phyloP scores from a whole-genome alignment of 352 stramenopile species.

The Saprolegnia parasitica region DNA sequence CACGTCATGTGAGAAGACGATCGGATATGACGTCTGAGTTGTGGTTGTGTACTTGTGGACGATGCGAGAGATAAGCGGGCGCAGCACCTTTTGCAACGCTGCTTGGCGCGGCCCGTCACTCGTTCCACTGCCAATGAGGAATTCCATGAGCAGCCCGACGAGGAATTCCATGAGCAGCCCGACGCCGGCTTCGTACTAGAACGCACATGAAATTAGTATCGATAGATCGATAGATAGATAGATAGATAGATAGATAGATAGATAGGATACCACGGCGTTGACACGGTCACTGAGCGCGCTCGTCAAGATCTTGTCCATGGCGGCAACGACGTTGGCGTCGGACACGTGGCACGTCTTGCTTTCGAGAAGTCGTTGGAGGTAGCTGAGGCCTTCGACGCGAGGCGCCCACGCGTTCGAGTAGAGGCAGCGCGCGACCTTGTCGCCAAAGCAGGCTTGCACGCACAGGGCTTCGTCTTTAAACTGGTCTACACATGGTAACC shows the following conservation, averaged over 20 bases:
- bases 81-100: slow-evolving; percentile 48
- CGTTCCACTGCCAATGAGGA: slow-evolving; percentile 22
- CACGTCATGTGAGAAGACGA: too few species aligned
- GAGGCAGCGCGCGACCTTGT: slow-evolving; percentile 65
- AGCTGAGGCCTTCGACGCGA: slow-evolving; percentile 71
- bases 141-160: slow-evolving; percentile 62
- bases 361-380: slow-evolving; percentile 63
- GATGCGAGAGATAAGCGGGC: slow-evolving; percentile 62
- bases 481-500: slow-evolving; percentile 35
- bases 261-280: slow-evolving; percentile 53
- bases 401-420: slow-evolving; percentile 80
- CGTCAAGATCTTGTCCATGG: slow-evolving; percentile 53
- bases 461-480: slow-evolving; percentile 45
- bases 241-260: not conserved
- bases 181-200: slow-evolving; percentile 49
- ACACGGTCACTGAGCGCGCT: slow-evolving; percentile 67
- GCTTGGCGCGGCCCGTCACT: slow-evolving; percentile 11
- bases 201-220: not conserved
- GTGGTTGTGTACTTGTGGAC: slow-evolving; percentile 40
- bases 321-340: slow-evolving; percentile 22
- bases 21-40: too few species aligned
- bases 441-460: slow-evolving; percentile 56
- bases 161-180: slow-evolving; percentile 57
- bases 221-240: not conserved
- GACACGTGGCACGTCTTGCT: slow-evolving; percentile 44